Evolutionary conservation across 2,329 filamentous ascomycete species (phyloP), one percentile per base, ranked within the genome.

Genomic region (Metarhizium robertsii): DNA sequence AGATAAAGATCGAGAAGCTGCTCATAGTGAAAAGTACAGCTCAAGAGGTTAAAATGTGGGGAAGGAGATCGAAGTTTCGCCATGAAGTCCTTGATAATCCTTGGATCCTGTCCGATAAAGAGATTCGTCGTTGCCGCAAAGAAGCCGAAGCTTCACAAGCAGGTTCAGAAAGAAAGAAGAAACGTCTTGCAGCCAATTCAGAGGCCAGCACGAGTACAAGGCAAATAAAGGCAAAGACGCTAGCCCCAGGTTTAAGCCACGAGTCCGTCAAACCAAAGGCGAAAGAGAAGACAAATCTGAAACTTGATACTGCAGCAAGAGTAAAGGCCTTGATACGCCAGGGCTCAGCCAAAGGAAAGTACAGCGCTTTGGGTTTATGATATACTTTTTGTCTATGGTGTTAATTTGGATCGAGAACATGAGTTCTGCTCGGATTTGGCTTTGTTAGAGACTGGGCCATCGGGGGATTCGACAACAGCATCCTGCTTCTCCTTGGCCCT

Each of bases 21-120:
- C 63, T 66, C n/a, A 60, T 71, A 0, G 55, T 86, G 4, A 65
- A 64, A 29, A 74, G 76, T 48, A 86, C 83, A 0, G 74, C 76
- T 49, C 73, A 79, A 38, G 84, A 87, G 64, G 71, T 85, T 3
- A 66, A 64, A 7, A 79, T 84, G 8, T 87, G 84, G 84, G 73
- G 77, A 61, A 81, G 81, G 67, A 71, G 76, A 48, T 60, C 66
- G 18, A 67, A 66, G 34, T 84, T 86, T 62, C 73, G 74, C 40
- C 64, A 62, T 38, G 73, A 79, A 4, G 71, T 83, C 6, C 70
- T 87, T 14, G 66, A 67, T 3, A 68, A 66, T 55, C 77, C 80
- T 0, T 87, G 84, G 84, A 64, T 75, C n/a, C 61, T 86, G 34
- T 73, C 70, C 34, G 66, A 67, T 25, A 73, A 70, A 56, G 74